Evolutionary conservation across 1,284 basidiomycete genomes (phyloP).

Genomic region (Ceratorhiza oryzae-sativae): DNA sequence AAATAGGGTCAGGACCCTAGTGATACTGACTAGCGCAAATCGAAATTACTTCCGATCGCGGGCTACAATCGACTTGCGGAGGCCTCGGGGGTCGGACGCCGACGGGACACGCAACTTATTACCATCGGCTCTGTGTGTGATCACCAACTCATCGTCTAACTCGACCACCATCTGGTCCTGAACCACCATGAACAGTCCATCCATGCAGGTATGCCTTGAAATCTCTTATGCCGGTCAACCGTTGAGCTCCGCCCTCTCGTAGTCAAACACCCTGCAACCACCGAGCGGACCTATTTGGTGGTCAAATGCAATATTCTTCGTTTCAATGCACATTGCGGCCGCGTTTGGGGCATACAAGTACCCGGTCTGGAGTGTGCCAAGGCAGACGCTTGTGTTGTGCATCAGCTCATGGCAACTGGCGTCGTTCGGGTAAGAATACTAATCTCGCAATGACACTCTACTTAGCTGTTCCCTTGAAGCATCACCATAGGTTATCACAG

Average conservation of each 20-base stretch:
- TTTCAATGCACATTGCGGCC: conserved; percentile 68
- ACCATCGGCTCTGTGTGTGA: neutral
- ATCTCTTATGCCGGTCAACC: neutral
- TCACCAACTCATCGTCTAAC: neutral
- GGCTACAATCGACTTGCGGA: conserved; percentile 37
- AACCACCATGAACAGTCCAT: neutral
- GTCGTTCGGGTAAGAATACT: conserved; percentile 65
- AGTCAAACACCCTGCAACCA: neutral
- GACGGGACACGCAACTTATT: neutral
- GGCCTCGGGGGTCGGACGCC: conserved; percentile 29
- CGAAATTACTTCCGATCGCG: conserved; percentile 30
- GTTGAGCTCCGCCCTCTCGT: neutral
- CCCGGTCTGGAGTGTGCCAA: conserved; percentile 54
- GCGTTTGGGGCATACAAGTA: conserved; percentile 62
- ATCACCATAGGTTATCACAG: conserved; percentile 80
- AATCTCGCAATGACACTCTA: neutral
- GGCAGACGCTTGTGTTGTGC: conserved; percentile 60
- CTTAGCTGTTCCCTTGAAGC: conserved; percentile 49
- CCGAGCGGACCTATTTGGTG: conserved; percentile 61
- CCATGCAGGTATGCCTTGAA: neutral
- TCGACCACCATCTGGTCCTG: neutral
- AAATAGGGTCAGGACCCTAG: neutral
- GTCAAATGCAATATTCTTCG: conserved; percentile 72
- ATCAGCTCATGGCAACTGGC: conserved; percentile 73
- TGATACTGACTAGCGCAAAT: neutral